phyloP scores from a whole-genome alignment of 805 yeast species.

The Ogataea glucozyma region DNA sequence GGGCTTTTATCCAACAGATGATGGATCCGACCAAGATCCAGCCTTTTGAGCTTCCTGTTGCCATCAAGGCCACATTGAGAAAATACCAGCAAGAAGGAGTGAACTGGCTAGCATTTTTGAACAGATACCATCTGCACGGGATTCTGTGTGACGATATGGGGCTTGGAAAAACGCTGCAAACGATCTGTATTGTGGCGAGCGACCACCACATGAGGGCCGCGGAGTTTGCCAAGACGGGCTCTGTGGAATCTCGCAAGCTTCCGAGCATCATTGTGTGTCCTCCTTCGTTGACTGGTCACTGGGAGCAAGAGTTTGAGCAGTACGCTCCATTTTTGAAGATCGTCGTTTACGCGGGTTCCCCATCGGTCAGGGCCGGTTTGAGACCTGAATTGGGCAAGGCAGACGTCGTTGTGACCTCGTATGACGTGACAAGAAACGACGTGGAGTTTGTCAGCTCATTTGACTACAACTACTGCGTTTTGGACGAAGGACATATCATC shows the following conservation, averaged over 20 bases:
- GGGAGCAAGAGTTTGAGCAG: conserved; percentile 93
- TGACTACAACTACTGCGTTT: conserved; percentile 89
- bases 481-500: conserved; percentile 97
- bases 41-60: conserved; percentile 84
- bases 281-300: conserved; percentile 96
- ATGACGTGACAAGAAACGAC: conserved; percentile 95
- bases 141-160: conserved; percentile 99
- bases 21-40: conserved; percentile 93
- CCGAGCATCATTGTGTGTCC: conserved; percentile 94
- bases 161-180: conserved; percentile 93
- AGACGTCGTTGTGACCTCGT: conserved; percentile 93
- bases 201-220: conserved; percentile 87
- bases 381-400: conserved; percentile 51
- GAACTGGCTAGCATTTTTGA: conserved; percentile 94
- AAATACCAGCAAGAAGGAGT: conserved; percentile 98
- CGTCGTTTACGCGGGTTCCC: conserved; percentile 91
- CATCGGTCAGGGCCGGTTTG: conserved; percentile 62
- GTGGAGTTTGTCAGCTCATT: conserved; percentile 56
- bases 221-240: conserved; percentile 58
- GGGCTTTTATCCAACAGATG: conserved; percentile 95
- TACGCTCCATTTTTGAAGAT: conserved; percentile 87
- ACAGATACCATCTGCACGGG: conserved; percentile 94
- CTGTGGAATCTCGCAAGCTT: conserved; percentile 67
- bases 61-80: conserved; percentile 88
- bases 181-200: conserved; percentile 94